Conservation (phyloP, 176 grass and related monocot species). For the Carex littledalei region DNA sequence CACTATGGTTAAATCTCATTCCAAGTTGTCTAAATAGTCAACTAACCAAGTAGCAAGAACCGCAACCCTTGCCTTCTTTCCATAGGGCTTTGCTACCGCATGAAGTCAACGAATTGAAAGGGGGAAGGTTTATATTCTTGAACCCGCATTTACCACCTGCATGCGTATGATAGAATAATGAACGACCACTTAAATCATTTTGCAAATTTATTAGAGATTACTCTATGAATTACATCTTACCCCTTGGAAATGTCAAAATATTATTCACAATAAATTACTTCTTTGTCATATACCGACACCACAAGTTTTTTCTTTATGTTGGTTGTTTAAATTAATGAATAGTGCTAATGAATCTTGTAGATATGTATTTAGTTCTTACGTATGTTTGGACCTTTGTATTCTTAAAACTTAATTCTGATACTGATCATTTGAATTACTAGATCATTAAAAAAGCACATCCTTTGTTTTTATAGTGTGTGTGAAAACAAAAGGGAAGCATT, state of each 20-base stretch:
- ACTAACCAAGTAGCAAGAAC: conserved; percentile 71
- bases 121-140: conserved; percentile 56
- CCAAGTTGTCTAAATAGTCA: background rate
- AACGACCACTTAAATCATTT: background rate
- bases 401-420: background rate
- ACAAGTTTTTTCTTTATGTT: background rate
- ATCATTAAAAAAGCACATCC: background rate
- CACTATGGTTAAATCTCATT: background rate
- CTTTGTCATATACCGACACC: background rate
- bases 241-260: background rate
- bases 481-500: background rate
- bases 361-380: background rate
- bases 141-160: conserved; percentile 78
- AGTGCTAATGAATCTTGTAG: background rate
- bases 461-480: background rate
- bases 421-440: background rate
- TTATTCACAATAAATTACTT: background rate
- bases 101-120: conserved; percentile 64
- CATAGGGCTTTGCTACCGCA: conserved; percentile 64
- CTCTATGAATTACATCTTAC: background rate
- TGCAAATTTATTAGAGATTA: background rate
- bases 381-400: background rate
- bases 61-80: conserved; percentile 73
- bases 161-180: background rate
- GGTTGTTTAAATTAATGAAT: background rate